These are phyloP conservation scores for Boletus sp. DNA, from an alignment of 768 basidiomycete genomes.

Conservation along the genomic window DNA sequence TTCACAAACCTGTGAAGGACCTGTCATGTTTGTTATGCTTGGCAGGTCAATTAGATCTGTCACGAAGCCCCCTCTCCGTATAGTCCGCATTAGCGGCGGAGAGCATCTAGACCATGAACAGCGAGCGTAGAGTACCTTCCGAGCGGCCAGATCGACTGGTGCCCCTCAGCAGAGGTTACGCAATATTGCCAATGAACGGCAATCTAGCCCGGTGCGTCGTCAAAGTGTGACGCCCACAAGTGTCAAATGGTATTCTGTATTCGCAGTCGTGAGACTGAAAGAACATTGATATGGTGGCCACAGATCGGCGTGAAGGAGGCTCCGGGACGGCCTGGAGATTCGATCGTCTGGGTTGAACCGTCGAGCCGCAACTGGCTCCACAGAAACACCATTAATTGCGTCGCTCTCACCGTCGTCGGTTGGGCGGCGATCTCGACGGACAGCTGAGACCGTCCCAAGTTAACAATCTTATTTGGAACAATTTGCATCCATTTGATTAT, in stretches of 20 bases:
- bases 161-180: not conserved
- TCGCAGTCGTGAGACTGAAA: not conserved
- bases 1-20: not conserved
- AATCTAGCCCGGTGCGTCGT: not conserved
- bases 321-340: not conserved
- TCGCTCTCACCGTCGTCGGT: not conserved
- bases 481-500: not conserved
- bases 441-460: not conserved
- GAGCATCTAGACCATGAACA: not conserved
- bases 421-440: slow-evolving; percentile 3
- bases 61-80: not conserved
- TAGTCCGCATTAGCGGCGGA: not conserved
- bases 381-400: not conserved
- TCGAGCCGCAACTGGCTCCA: not conserved
- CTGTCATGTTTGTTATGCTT: not conserved
- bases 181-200: not conserved
- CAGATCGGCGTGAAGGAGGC: not conserved
- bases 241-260: not conserved
- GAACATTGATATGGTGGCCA: not conserved
- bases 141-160: not conserved
- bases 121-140: not conserved
- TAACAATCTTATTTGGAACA: not conserved
- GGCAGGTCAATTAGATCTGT: not conserved
- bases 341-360: not conserved
- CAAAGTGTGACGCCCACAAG: slow-evolving; percentile 22